Percentiles rank a stretch among this genome's conserved stretches.
These are phyloP conservation scores for Mariannaea elegans DNA, from an alignment of 2,329 filamentous ascomycete species.

Conservation along the genomic window DNA sequence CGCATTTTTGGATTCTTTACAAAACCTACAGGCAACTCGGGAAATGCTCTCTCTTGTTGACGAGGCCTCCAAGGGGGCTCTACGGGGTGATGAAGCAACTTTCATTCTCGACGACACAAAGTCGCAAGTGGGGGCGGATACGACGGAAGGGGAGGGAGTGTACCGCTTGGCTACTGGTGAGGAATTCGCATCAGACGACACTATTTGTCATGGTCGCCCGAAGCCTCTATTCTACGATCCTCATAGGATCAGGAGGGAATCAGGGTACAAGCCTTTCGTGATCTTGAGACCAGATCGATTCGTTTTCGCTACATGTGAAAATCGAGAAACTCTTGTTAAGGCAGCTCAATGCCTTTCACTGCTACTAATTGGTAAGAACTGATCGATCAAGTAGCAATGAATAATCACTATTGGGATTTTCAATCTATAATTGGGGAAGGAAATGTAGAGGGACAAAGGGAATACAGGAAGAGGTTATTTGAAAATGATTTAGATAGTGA, in stretches of 20 bases:
- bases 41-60: neutral
- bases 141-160: neutral
- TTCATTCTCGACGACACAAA: neutral
- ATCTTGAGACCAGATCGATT: constrained; percentile 25
- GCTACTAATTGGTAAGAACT: neutral
- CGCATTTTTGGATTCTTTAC: neutral
- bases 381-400: too few relatives aligned
- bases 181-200: constrained; percentile 6
- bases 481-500: too few relatives aligned
- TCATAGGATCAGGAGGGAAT: constrained; percentile 10
- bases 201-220: constrained; percentile 9
- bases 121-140: neutral
- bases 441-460: too few relatives aligned
- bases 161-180: constrained; percentile 7
- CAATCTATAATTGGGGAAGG: too few relatives aligned
- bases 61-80: neutral
- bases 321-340: neutral
- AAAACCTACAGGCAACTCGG: constrained; percentile 2
- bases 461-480: too few relatives aligned
- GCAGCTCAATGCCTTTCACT: neutral
- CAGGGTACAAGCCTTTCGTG: constrained; percentile 1
- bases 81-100: constrained; percentile 1
- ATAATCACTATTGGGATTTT: too few relatives aligned
- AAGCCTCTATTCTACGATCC: constrained; percentile 9
- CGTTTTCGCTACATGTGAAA: constrained; percentile 20